phyloP scores from a whole-genome alignment of 345 rosid genomes.

The Cardamine resedifolia region DNA sequence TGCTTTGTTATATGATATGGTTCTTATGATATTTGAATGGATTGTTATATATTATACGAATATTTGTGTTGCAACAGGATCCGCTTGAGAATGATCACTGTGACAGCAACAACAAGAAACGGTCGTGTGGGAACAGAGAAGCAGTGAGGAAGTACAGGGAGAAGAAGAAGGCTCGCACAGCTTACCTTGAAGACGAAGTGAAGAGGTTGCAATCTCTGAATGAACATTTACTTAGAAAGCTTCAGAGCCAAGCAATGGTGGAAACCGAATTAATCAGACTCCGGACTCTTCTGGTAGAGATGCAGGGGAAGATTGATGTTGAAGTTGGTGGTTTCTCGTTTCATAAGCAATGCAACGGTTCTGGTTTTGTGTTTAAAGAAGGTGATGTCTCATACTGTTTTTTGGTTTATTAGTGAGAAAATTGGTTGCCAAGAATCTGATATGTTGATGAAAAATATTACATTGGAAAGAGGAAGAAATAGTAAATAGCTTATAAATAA shows the following conservation, averaged over 20 bases:
- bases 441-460: not conserved
- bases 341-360: slow-evolving; percentile 35
- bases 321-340: slow-evolving; percentile 46
- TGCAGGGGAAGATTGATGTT: slow-evolving; percentile 53
- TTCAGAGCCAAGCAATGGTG: slow-evolving; percentile 53
- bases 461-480: not conserved
- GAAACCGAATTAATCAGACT: slow-evolving; percentile 61
- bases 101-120: slow-evolving; percentile 30
- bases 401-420: slow-evolving; percentile 9
- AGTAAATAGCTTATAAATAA: not conserved
- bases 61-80: slow-evolving; percentile 19
- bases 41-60: not conserved
- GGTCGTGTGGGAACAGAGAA: slow-evolving; percentile 65
- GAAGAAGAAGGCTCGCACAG: slow-evolving; percentile 74
- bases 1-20: not conserved
- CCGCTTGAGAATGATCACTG: slow-evolving; percentile 43
- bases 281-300: slow-evolving; percentile 45
- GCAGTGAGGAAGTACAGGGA: slow-evolving; percentile 82
- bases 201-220: slow-evolving; percentile 48
- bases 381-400: slow-evolving; percentile 23
- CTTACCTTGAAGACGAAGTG: slow-evolving; percentile 75
- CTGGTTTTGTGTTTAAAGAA: slow-evolving; percentile 38
- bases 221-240: slow-evolving; percentile 49
- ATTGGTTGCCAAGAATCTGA: not conserved
- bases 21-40: not conserved